phyloP scores from a whole-genome alignment of 1,139 yeast genomes.

The Scheffersomyces segobiensis region DNA sequence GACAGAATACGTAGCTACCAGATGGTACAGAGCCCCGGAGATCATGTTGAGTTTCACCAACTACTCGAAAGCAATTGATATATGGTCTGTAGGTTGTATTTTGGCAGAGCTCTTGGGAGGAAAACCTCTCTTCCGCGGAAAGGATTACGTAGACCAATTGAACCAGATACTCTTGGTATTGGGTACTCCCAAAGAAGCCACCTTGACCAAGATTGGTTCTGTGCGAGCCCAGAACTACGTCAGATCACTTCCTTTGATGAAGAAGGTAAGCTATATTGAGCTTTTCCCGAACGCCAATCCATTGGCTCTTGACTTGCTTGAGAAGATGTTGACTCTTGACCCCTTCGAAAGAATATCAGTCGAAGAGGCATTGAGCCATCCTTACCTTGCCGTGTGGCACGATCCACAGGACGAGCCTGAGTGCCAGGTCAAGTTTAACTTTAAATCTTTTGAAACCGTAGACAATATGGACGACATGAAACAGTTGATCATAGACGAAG shows the following conservation, averaged over 20 bases:
- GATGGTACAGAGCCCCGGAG: conserved; percentile 99
- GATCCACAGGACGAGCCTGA: conserved; percentile 94
- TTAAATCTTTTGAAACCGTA: conserved; percentile 77
- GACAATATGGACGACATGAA: conserved; percentile 80
- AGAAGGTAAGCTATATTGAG: conserved; percentile 71
- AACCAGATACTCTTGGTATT: conserved; percentile 81
- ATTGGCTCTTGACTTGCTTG: conserved; percentile 79
- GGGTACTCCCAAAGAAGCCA: conserved; percentile 89
- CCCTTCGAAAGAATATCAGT: conserved; percentile 87
- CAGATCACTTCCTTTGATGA: conserved; percentile 78
- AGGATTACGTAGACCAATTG: conserved; percentile 93
- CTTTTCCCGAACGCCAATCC: conserved; percentile 87
- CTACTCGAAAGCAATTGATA: conserved; percentile 92
- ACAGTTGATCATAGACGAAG: conserved; percentile 79
- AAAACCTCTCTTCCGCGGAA: conserved; percentile 88
- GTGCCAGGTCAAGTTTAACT: conserved; percentile 82
- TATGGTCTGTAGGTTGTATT: conserved; percentile 98
- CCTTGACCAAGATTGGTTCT: conserved; percentile 81
- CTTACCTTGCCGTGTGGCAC: conserved; percentile 91
- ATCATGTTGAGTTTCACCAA: conserved; percentile 92
- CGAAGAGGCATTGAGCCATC: conserved; percentile 85
- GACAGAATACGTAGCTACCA: conserved; percentile 96
- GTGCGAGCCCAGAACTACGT: conserved; percentile 91
- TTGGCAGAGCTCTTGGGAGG: conserved; percentile 92
- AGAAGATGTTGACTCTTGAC: conserved; percentile 81